Evolutionary conservation across 208 protist species (phyloP), one percentile per base, ranked within the genome.

Genomic region (Wallacemonas sp.): DNA sequence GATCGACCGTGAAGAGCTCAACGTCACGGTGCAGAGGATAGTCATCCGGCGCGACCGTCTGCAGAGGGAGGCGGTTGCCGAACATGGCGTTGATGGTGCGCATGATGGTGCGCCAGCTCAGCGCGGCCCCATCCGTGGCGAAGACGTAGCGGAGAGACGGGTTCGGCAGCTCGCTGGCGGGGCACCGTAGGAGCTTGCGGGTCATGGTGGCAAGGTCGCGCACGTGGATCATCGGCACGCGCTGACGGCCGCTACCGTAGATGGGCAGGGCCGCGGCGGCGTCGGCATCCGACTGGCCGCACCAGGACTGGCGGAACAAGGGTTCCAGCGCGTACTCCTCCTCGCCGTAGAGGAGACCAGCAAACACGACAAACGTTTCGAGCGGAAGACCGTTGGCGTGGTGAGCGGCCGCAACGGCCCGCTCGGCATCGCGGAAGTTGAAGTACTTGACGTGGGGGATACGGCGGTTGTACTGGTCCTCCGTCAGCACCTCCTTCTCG

Each of bases 401-500:
- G 72, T 95, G 84, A 1, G 83, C 87, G 2, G 80, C 74, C 24
- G 90, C 89, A n/a, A 94, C 85, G 11, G 89, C 79, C 57, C 93
- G 95, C 80, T 98, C 96, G 9, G 94, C 93, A 48, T 98, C 89
- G 23, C 92, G 84, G 79, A 87, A 97, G 69, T 82, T 88, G 65
- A 87, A 83, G 73, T 96, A 98, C 57, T 95, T 90, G 27, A 89
- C 73, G 72, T 98, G 96, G 11, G 96, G 90, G 56, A 95, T 81
- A 29, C 96, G 85, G n/a, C 89, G 83, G 70, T 96, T 94, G 78
- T 88, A 97, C 69, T 96, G 89, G 43, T 98, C 96, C 77, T 98
- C 96, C 9, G 90, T 95, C 16, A 98, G 74, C 33, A 93, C 54
- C 66, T 96, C 90, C 44, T 78, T 46, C 11, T 68, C 64, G 14